These are phyloP conservation scores for Cichorium intybus DNA, from an alignment of 140 eudicot genomes.

Conservation along the genomic window DNA sequence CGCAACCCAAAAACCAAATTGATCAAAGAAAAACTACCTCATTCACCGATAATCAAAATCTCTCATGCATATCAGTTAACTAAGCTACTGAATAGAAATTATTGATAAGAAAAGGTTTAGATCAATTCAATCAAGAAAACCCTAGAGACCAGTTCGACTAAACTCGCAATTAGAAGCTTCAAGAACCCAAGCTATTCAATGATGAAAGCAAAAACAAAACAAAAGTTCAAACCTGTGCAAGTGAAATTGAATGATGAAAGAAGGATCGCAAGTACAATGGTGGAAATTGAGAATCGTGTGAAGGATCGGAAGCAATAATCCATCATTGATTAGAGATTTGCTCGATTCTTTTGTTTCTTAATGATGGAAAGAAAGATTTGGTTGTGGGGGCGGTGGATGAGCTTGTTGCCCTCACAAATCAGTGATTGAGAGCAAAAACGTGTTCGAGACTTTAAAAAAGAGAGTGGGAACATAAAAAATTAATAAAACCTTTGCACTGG, in stretches of 20 bases:
- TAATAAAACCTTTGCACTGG: not conserved
- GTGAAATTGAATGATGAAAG: conserved; percentile 41
- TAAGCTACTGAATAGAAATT: not conserved
- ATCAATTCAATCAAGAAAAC: conserved; percentile 4
- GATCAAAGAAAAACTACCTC: not conserved
- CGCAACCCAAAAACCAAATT: conserved; percentile 13
- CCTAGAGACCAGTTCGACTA: conserved; percentile 13
- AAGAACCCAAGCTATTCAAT: not conserved
- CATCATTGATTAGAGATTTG: conserved; percentile 30
- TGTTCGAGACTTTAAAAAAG: conserved; percentile 11
- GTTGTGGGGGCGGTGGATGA: conserved; percentile 21
- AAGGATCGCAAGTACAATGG: conserved; percentile 33
- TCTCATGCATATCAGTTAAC: conserved; percentile 1
- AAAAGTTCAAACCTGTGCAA: conserved; percentile 41
- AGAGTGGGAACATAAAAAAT: conserved; percentile 1
- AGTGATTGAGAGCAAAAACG: conserved; percentile 4
- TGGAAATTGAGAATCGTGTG: conserved; percentile 20
- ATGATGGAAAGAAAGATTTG: conserved; percentile 13
- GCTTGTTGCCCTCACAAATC: not conserved
- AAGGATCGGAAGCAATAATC: conserved; percentile 32
- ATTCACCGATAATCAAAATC: conserved; percentile 14
- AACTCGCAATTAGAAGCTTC: conserved; percentile 5
- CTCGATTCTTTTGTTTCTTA: conserved; percentile 9
- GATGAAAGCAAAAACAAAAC: not conserved
- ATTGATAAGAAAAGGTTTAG: not conserved